phyloP scores from a whole-genome alignment of 2,329 filamentous ascomycete species.

The Sarocladium kiliense region DNA sequence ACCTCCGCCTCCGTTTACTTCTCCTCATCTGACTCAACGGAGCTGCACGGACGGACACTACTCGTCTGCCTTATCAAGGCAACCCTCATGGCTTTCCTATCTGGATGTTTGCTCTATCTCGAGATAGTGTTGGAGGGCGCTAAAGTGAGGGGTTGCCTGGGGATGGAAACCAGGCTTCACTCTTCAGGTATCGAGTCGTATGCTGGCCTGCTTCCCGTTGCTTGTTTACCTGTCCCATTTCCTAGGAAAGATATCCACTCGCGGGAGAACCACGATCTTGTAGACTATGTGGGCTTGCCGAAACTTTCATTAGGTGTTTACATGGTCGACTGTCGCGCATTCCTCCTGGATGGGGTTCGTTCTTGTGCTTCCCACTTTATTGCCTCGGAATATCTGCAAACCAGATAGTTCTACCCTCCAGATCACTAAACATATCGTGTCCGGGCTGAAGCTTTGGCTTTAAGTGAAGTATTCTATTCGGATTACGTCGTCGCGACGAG shows the following conservation, averaged over 20 bases:
- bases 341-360: too few relatives aligned
- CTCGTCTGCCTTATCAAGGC: slow-evolving; percentile 5
- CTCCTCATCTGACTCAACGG: slow-evolving; percentile 5
- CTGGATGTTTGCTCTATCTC: not conserved
- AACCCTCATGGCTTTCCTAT: not conserved
- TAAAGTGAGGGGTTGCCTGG: not conserved
- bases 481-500: too few relatives aligned
- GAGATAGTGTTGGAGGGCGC: not conserved
- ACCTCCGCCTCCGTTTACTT: not conserved
- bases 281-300: not conserved
- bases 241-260: too few relatives aligned
- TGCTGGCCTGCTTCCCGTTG: too few relatives aligned
- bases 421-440: too few relatives aligned
- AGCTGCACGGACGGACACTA: not conserved
- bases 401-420: too few relatives aligned
- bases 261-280: not conserved
- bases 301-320: not conserved
- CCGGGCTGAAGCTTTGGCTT: too few relatives aligned
- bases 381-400: too few relatives aligned
- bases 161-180: not conserved
- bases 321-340: not conserved
- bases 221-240: too few relatives aligned
- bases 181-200: too few relatives aligned
- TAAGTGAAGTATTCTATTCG: too few relatives aligned
- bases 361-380: too few relatives aligned